Conservation (phyloP, 352 stramenopile genomes). For the Globisporangium acanthophoron region DNA sequence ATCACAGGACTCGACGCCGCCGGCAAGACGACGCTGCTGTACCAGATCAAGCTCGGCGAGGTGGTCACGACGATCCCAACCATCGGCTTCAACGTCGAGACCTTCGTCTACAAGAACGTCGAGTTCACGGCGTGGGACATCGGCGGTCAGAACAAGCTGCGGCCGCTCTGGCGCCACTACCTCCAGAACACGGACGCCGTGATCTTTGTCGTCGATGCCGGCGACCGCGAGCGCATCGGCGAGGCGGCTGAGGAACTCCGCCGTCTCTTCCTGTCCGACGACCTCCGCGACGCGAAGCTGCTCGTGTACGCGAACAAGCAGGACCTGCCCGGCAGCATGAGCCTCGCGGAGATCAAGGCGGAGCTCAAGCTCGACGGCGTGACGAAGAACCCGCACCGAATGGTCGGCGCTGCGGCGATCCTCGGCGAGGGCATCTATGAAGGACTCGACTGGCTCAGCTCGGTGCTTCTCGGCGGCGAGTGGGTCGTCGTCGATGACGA, state of each 20-base stretch:
- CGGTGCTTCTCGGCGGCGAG: conserved; percentile 20
- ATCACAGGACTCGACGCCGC: conserved; percentile 76
- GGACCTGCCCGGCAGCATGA: conserved; percentile 27
- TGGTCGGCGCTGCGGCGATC: conserved; percentile 23
- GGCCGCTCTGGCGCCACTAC: conserved; percentile 79
- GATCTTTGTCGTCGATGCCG: conserved; percentile 83
- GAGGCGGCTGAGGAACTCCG: conserved; percentile 42
- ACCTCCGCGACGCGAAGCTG: conserved; percentile 32
- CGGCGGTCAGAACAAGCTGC: conserved; percentile 44
- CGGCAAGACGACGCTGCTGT: conserved; percentile 83
- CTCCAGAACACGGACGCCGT: conserved; percentile 57
- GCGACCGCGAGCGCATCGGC: conserved; percentile 43
- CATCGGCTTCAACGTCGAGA: conserved; percentile 86
- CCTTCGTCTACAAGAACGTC: conserved; percentile 59
- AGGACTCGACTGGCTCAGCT: conserved; percentile 40
- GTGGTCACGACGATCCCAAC: conserved; percentile 70
- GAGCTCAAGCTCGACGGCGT: conserved; percentile 26
- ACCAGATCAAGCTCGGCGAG: conserved; percentile 82
- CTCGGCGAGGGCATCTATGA: conserved; percentile 33
- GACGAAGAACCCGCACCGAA: conserved; percentile 28
- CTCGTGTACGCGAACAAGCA: conserved; percentile 55
- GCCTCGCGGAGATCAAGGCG: conserved; percentile 18
- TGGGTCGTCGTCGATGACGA: background rate
- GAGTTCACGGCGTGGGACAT: conserved; percentile 87
- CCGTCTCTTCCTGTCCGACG: conserved; percentile 34